Evolutionary conservation across 345 rosid genomes (phyloP), one percentile per base, ranked within the genome.

Genomic region (Eutrema heterophyllum): DNA sequence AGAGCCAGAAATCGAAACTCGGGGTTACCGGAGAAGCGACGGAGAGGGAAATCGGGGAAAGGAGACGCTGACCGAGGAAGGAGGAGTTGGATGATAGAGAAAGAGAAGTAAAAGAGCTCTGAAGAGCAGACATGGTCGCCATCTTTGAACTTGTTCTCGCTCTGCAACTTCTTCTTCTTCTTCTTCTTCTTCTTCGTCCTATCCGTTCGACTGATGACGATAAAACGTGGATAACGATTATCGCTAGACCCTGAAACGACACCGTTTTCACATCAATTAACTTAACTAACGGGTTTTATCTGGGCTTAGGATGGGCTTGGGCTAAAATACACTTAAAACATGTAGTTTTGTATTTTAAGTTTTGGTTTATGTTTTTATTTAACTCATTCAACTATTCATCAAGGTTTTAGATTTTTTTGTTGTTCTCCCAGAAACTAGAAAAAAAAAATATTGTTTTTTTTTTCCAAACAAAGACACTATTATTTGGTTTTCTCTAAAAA

Each of bases 71-170:
- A 43, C 96, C 96, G 24, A 86, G 68, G 82, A 89, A 88, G 24
- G 95, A 86, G 48, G 96, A 86, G 72, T 46, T 83, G 1, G 96
- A 77, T 18, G 88, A 73, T 13, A 85, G 7, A 15, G 92, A 91
- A 21, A 91, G 91, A 26, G 91, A 79, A 5, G 83, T 62, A 75
- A 93, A 81, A 32, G 98, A 82, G 83, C 86, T 83, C 68, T 93
- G 98, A 72, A 89, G 89, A 35, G 88, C 85, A 85, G 89, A 83
- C 89, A 83, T 81, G 41, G 93, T 89, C 71, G 89, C 85, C 88
- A 89, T 86, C 70, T 70, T 21, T 18, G 70, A 65, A 49, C 77
- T 77, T 46, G 76, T 71, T 52, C 80, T 57, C 45, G 32, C 60
- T 15, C 59, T 53, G 51, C 41, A 48, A 64, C 66, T 68, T 27